Evolutionary conservation across 306 rosid species (phyloP), one percentile per base, ranked within the genome.

Genomic region (Ammopiptanthus mongolicus): DNA sequence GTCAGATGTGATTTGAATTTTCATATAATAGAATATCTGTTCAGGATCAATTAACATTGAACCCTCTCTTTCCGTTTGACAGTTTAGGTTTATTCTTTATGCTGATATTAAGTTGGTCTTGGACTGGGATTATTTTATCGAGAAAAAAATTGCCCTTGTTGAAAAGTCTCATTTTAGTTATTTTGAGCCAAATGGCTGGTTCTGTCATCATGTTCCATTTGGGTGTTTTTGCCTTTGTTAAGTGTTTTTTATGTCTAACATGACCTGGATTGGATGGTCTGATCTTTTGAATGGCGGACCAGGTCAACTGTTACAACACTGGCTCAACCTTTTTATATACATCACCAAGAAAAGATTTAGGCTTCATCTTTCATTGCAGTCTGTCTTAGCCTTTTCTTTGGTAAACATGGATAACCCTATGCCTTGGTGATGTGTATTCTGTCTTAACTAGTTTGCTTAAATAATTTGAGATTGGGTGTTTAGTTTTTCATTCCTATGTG

Each of bases 391-490:
- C 63, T 36, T 44, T 52, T 41, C 11, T 72, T 64, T 42, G 41
- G 48, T 71, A 41, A 52, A 39, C 29, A 33, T 23, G 48, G 77
- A 34, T 7, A 69, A 59, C 41, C 73, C 73, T 15, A 46, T 61
- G 44, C 39, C 53, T 65, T 47, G 42, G 61, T 36, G 46, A 37
- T 68, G 12, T 63, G 12, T 53, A 55, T 77, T 71, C 47, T 59
- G 17, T 65, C 51, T 61, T 51, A 53, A 52, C 22, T 42, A 8
- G 42, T 78, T 33, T 78, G 50, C 73, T 59, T 57, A 2, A 39
- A 63, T 81, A 34, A 10, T 46, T 46, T 77, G 39, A 73, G 39
- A 46, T 66, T 23, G 22, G 60, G 41, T 73, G 65, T 66, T 63
- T 68, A 52, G 83, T 78, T 82, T 59, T 62, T 21, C 31, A 8